These are phyloP conservation scores for Leccinum subrobustum DNA, from an alignment of 1,284 basidiomycete genomes.

Conservation along the genomic window DNA sequence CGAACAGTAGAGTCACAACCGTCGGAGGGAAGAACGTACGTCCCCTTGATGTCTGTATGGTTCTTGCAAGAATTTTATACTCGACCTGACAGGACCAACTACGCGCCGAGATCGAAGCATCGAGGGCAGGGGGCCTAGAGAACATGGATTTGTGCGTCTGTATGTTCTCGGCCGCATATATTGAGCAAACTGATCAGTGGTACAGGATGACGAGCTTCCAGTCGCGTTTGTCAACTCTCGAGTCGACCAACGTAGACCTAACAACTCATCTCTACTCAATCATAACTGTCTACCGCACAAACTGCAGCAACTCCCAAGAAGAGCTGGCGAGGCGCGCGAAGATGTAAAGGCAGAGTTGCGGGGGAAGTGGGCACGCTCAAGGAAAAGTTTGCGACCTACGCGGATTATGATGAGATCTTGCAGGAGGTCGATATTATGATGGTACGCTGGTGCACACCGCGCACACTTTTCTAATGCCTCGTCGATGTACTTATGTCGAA, in stretches of 20 bases:
- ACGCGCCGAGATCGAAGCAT: slow-evolving; percentile 88
- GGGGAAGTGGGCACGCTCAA: slow-evolving; percentile 68
- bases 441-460: no score
- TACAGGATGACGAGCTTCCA: slow-evolving; percentile 70
- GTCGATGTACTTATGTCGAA: no score
- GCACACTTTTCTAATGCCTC: no score
- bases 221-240: slow-evolving; percentile 65
- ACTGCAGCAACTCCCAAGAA: slow-evolving; percentile 16
- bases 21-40: slow-evolving; percentile 90
- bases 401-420: slow-evolving; percentile 68
- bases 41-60: neutral
- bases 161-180: neutral
- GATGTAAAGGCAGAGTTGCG: slow-evolving; percentile 37
- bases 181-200: neutral
- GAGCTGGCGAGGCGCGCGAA: neutral
- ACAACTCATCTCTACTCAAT: slow-evolving; percentile 19
- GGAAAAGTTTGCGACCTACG: slow-evolving; percentile 66
- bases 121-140: slow-evolving; percentile 69
- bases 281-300: slow-evolving; percentile 21
- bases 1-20: slow-evolving; percentile 87
- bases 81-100: slow-evolving; percentile 71
- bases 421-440: no score
- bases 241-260: slow-evolving; percentile 25
- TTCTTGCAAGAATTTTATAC: neutral
- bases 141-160: slow-evolving; percentile 61